Evolutionary conservation across 306 rosid species (phyloP).

Genomic region (Morella rubra): DNA sequence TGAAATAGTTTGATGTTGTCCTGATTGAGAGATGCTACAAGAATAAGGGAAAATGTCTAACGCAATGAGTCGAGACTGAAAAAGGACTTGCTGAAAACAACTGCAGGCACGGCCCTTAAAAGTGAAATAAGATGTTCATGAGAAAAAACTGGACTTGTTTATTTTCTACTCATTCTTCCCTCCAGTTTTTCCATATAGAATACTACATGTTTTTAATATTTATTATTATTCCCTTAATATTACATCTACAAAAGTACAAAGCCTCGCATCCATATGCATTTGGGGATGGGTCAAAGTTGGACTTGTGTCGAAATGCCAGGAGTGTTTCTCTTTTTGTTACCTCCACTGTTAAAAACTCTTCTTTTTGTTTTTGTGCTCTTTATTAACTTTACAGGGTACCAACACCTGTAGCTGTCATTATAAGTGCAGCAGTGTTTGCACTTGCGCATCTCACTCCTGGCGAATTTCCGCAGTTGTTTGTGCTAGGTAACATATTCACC

Average conservation of each 20-base stretch:
- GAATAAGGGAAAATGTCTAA: neutral
- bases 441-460: constrained; percentile 99
- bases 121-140: neutral
- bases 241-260: neutral
- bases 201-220: neutral
- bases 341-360: neutral
- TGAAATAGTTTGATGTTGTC: neutral
- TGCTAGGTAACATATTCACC: constrained; percentile 60
- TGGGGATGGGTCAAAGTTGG: neutral
- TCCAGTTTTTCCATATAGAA: neutral
- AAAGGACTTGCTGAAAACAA: neutral
- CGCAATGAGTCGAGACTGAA: neutral
- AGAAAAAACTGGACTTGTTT: neutral
- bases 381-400: constrained; percentile 68
- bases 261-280: neutral
- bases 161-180: neutral
- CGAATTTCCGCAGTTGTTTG: constrained; percentile 93
- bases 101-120: neutral
- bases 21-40: neutral
- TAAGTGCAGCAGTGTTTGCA: constrained; percentile 83
- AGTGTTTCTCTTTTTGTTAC: neutral
- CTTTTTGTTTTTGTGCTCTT: neutral
- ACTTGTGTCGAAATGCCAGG: no score
- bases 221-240: neutral
- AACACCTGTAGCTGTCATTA: constrained; percentile 75